These are phyloP conservation scores for Gloeophyllum trabeum DNA, from an alignment of 768 basidiomycete species.

Conservation along the genomic window DNA sequence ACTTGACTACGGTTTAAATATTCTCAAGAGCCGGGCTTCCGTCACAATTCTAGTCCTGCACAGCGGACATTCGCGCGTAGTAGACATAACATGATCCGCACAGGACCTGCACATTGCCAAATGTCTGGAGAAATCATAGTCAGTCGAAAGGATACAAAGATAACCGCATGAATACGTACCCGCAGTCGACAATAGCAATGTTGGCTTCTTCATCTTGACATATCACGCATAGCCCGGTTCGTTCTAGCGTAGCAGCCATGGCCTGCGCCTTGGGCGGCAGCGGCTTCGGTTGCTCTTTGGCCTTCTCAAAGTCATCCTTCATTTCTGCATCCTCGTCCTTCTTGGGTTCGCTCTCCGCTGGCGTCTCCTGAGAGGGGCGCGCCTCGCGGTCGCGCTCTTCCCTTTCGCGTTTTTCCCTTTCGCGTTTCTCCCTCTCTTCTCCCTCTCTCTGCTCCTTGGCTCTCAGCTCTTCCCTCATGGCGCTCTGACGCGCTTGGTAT, in stretches of 20 bases:
- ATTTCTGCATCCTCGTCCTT: constrained; percentile 9
- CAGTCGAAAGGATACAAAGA: neutral
- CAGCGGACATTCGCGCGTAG: constrained; percentile 80
- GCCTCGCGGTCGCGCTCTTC: constrained; percentile 12
- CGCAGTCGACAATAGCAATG: constrained; percentile 91
- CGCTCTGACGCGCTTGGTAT: constrained; percentile 6
- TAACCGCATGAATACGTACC: constrained; percentile 35
- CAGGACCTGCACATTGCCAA: constrained; percentile 70
- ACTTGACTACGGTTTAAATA: constrained; percentile 39
- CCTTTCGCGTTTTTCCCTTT: constrained; percentile 11
- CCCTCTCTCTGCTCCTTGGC: constrained; percentile 10
- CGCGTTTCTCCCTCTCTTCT: constrained; percentile 12
- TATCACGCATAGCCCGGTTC: constrained; percentile 76
- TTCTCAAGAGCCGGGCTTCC: constrained; percentile 67
- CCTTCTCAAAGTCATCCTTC: neutral
- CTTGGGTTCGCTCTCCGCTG: constrained; percentile 11
- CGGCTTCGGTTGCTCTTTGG: constrained; percentile 9
- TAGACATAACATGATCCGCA: constrained; percentile 68
- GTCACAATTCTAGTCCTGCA: constrained; percentile 86
- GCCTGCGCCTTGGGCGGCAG: constrained; percentile 26
- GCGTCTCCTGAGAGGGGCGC: no score
- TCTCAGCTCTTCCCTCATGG: constrained; percentile 14
- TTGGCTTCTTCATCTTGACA: constrained; percentile 94
- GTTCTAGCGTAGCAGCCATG: constrained; percentile 36
- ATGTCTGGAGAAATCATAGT: constrained; percentile 36